Evolutionary conservation across 2,329 filamentous ascomycete genomes (phyloP), one percentile per base, ranked within the genome.

Genomic region (Colletotrichum shisoi): DNA sequence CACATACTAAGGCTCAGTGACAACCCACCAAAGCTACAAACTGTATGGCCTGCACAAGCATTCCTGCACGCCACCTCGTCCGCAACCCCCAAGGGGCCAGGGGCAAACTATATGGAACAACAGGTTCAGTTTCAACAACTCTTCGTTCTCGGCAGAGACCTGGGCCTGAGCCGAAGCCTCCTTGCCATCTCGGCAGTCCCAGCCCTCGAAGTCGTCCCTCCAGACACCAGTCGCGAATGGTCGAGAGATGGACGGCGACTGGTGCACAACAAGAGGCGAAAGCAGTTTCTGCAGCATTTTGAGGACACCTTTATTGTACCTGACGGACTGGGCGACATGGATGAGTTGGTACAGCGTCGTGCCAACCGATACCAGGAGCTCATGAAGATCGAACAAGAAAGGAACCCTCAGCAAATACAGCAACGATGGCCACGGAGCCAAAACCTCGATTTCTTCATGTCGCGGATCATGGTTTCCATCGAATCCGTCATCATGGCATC

Each of bases 1-100:
- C 76, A 80, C 42, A 72, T 76, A 19, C 46, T 70, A 42, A 58
- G 42, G 21, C 27, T 70, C 12, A 34, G 37, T 13, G 53, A 39
- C 21, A 54, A 53, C 6, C 27, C 19, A 13, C 42, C 46, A 6
- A 62, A 57, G 46, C 53, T 68, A 19, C 69, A 69, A 15, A 59
- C 60, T 13, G 9, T 70, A 7, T 64, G 63, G 19, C 60, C 64
- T 39, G 57, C 57, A 15, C 56, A 67, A 21, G 67, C 67, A 9
- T 57, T 42, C 24, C 46, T 68, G 17, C 49, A 31, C 12, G 13
- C 21, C 42, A 31, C 45, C 24, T 61, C 54, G 21, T 31, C 61
- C n/a, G 24, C 21, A 15, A 4, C 42, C 12, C 39, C 51, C 11
- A 62, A 31, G 24, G 67, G 63, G 12, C 63, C 44, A 8, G 69